Evolutionary conservation across 2,329 filamentous ascomycete genomes (phyloP).

Genomic region (Hypocrella siamensis): DNA sequence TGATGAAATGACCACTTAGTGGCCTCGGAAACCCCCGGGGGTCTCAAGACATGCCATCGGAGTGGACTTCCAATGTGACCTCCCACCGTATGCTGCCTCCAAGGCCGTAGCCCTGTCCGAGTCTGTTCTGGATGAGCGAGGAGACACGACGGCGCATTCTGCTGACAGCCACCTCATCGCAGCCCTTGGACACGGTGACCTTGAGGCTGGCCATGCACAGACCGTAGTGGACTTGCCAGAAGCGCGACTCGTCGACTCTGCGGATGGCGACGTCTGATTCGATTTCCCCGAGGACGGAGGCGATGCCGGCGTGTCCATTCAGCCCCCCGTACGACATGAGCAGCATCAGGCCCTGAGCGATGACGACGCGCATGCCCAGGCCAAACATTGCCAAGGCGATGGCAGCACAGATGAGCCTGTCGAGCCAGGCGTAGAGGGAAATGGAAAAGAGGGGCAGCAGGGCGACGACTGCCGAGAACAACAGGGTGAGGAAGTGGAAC

Average conservation of each 20-base stretch:
- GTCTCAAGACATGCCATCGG: slow-evolving; percentile 15
- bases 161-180: slow-evolving; percentile 53
- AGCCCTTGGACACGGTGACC: slow-evolving; percentile 49
- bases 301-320: slow-evolving; percentile 33
- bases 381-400: slow-evolving; percentile 83
- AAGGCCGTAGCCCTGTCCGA: slow-evolving; percentile 77
- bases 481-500: slow-evolving; percentile 85
- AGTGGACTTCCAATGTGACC: slow-evolving; percentile 67
- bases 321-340: slow-evolving; percentile 65
- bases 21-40: too few relatives aligned
- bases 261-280: slow-evolving; percentile 62
- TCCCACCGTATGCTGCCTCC: slow-evolving; percentile 78
- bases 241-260: slow-evolving; percentile 75
- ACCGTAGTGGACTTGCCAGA: slow-evolving; percentile 98
- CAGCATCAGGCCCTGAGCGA: slow-evolving; percentile 81
- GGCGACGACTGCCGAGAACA: slow-evolving; percentile 66
- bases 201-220: slow-evolving; percentile 92
- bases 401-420: slow-evolving; percentile 63
- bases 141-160: slow-evolving; percentile 63
- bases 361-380: slow-evolving; percentile 68
- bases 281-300: slow-evolving; percentile 70
- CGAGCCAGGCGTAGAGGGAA: slow-evolving; percentile 68
- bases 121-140: slow-evolving; percentile 65
- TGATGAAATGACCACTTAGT: too few relatives aligned
- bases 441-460: slow-evolving; percentile 70